Percentiles rank a stretch among this genome's conserved stretches.
These are phyloP conservation scores for Blastobotrys attinorum DNA, from an alignment of 805 yeast species.

Conservation along the genomic window DNA sequence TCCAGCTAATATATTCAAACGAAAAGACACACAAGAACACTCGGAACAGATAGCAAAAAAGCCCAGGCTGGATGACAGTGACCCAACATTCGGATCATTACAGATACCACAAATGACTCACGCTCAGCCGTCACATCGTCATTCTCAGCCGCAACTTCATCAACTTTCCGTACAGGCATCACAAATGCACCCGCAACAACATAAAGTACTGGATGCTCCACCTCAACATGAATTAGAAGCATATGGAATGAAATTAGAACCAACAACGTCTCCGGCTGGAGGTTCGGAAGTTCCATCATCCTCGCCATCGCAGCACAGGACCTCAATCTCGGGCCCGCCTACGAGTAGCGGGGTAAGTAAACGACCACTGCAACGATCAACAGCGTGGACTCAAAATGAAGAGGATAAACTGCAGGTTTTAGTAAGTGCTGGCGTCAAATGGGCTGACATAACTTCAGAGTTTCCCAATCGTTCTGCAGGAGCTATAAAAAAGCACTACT, in stretches of 20 bases:
- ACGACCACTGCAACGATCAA: constrained; percentile 6
- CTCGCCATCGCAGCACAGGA: constrained; percentile 1
- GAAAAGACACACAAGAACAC: neutral
- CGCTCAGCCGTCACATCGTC: neutral
- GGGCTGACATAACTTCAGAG: constrained; percentile 22
- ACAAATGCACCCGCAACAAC: neutral
- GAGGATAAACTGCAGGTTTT: constrained; percentile 17
- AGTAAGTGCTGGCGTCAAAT: constrained; percentile 21
- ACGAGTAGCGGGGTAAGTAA: constrained; percentile 11
- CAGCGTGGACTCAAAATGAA: constrained; percentile 17
- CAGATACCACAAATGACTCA: neutral
- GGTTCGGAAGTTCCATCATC: constrained; percentile 5
- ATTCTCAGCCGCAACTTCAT: neutral
- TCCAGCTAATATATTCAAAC: neutral
- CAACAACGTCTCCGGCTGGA: constrained; percentile 3
- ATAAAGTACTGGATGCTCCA: neutral
- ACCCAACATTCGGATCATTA: too few relatives aligned
- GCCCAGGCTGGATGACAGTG: neutral
- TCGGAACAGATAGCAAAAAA: neutral
- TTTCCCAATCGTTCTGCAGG: constrained; percentile 26
- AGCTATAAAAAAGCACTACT: constrained; percentile 26
- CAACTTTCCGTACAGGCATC: neutral
- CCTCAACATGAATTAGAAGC: too few relatives aligned
- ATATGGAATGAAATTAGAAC: neutral
- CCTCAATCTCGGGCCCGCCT: constrained; percentile 2